Conservation (phyloP, 768 basidiomycete genomes). For the Tylopilus sp. region DNA sequence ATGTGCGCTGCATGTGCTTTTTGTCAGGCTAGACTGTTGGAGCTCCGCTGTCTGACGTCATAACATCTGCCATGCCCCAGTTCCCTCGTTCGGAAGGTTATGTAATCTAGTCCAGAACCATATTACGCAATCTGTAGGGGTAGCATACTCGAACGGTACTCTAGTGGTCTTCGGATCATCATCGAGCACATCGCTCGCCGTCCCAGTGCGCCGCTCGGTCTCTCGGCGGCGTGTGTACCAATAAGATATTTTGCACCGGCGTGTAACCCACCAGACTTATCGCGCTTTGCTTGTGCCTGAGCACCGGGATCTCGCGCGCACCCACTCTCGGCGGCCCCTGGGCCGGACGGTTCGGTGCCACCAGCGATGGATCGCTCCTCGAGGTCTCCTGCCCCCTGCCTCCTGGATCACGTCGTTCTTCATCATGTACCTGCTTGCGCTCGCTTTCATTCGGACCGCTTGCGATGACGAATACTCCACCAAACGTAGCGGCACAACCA, state of each 20-base stretch:
- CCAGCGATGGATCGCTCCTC: slow-evolving; percentile 26
- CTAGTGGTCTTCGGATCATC: no score
- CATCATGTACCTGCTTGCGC: slow-evolving; percentile 27
- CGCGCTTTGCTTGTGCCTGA: slow-evolving; percentile 53
- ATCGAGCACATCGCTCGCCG: slow-evolving; percentile 24
- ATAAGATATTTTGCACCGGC: slow-evolving; percentile 69
- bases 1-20: slow-evolving; percentile 25
- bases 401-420: slow-evolving; percentile 33
- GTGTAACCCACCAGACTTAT: slow-evolving; percentile 68
- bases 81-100: slow-evolving; percentile 10
- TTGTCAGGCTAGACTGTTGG: slow-evolving; percentile 29
- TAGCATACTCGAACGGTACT: no score
- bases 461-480: slow-evolving; percentile 86
- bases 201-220: slow-evolving; percentile 41
- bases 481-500: slow-evolving; percentile 85
- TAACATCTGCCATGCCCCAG: slow-evolving; percentile 1
- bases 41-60: slow-evolving; percentile 37
- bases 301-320: slow-evolving; percentile 40
- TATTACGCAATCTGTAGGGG: not conserved
- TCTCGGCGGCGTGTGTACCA: slow-evolving; percentile 63
- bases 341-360: slow-evolving; percentile 35
- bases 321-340: slow-evolving; percentile 46
- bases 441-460: slow-evolving; percentile 44
- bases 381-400: slow-evolving; percentile 26
- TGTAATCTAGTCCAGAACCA: not conserved